Evolutionary conservation across 345 rosid genomes (phyloP).

Genomic region (Citrus hindsii): DNA sequence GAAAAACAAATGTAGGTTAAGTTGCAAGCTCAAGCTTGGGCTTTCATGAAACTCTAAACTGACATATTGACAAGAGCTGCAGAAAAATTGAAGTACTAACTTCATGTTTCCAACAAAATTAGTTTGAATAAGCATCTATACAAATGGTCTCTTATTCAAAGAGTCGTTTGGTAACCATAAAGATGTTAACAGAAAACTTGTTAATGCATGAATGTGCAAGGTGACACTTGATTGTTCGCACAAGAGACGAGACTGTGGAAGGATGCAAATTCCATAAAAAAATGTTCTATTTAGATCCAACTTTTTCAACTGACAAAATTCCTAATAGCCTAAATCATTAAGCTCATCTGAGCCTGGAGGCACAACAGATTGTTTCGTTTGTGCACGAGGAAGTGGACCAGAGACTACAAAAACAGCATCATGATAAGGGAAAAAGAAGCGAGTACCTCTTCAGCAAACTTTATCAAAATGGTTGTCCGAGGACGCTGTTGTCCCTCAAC

Average conservation of each 20-base stretch:
- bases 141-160: neutral
- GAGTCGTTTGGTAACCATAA: neutral
- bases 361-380: neutral
- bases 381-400: neutral
- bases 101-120: neutral
- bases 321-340: neutral
- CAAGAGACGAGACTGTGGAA: neutral
- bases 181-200: neutral
- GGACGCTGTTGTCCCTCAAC: conserved; percentile 97
- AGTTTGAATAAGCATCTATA: neutral
- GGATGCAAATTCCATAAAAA: neutral
- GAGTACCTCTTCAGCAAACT: conserved; percentile 92
- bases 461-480: conserved; percentile 93
- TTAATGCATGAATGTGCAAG: neutral
- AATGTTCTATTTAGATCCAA: neutral
- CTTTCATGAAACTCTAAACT: neutral
- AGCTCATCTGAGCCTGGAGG: neutral
- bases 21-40: neutral
- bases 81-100: neutral
- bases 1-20: neutral
- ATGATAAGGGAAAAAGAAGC: neutral
- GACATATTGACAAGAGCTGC: neutral
- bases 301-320: neutral
- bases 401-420: neutral
- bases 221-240: neutral